Evolutionary conservation across 1,284 basidiomycete genomes (phyloP).

Genomic region (Ceratobasidium sp.): DNA sequence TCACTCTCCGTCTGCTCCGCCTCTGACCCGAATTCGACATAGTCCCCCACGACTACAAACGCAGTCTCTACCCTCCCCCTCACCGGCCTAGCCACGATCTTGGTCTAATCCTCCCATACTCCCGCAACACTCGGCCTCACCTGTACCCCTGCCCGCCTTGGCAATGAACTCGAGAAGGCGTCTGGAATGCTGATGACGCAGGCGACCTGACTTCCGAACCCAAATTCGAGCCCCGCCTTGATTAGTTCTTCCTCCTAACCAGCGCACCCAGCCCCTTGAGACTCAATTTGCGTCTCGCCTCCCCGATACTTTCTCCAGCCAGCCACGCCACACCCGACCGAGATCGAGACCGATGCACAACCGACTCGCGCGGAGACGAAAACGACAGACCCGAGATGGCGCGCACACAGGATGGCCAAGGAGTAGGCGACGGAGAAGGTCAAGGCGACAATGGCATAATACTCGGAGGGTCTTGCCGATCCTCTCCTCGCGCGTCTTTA

Average conservation of each 20-base stretch:
- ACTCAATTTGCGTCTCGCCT: constrained; percentile 4
- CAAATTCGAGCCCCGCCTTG: background rate
- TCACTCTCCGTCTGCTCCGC: background rate
- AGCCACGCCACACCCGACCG: background rate
- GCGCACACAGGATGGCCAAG: constrained; percentile 11
- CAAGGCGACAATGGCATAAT: constrained; percentile 13
- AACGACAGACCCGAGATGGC: constrained; percentile 5
- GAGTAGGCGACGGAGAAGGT: background rate
- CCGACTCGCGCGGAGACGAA: background rate
- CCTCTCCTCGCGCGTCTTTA: background rate
- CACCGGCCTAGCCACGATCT: background rate
- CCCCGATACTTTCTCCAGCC: background rate
- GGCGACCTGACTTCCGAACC: background rate
- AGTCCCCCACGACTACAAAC: background rate
- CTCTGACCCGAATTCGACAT: constrained; percentile 11
- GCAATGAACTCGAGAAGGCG: constrained; percentile 19
- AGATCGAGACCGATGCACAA: background rate
- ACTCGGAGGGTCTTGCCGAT: constrained; percentile 7
- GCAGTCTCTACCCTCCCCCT: constrained; percentile 14
- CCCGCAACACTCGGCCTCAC: background rate
- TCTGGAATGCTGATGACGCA: constrained; percentile 9
- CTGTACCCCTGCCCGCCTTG: background rate
- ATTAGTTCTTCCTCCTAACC: background rate
- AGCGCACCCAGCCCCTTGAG: constrained; percentile 14
- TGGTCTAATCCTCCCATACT: background rate